Evolutionary conservation across 129 eudicot genomes (phyloP).

Genomic region (Arctium minus): DNA sequence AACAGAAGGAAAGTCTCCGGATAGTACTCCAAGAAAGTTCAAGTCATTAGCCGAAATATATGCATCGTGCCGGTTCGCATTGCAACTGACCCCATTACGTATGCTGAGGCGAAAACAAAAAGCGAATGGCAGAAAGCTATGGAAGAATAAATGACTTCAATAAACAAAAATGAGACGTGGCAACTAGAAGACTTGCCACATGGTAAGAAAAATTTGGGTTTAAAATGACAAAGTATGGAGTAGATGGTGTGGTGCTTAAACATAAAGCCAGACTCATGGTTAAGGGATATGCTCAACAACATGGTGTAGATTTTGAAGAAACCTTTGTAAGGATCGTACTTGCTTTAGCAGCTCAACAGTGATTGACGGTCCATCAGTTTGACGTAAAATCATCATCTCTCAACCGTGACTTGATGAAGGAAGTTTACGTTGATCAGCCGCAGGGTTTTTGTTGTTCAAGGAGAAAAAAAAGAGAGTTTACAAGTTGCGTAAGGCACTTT

Average conservation of each 20-base stretch:
- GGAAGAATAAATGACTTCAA: background rate
- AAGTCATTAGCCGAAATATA: background rate
- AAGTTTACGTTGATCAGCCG: background rate
- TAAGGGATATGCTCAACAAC: background rate
- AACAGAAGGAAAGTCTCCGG: too few species aligned
- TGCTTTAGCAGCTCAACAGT: background rate
- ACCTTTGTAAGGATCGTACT: background rate
- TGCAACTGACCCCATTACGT: background rate
- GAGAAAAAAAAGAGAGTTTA: background rate
- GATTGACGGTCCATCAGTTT: background rate
- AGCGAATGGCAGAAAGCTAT: background rate
- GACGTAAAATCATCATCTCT: background rate
- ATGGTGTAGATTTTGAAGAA: background rate
- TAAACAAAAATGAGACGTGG: background rate
- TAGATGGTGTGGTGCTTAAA: background rate
- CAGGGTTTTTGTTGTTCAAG: background rate
- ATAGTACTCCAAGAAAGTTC: background rate
- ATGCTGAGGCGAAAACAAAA: background rate
- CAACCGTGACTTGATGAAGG: background rate
- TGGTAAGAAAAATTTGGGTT: background rate
- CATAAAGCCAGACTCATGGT: background rate
- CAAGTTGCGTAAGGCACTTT: background rate
- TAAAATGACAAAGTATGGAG: background rate
- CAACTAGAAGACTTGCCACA: background rate
- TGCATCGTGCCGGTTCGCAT: background rate